phyloP scores from a whole-genome alignment of 2,329 filamentous ascomycete species.

The Hypomyces rosellus region DNA sequence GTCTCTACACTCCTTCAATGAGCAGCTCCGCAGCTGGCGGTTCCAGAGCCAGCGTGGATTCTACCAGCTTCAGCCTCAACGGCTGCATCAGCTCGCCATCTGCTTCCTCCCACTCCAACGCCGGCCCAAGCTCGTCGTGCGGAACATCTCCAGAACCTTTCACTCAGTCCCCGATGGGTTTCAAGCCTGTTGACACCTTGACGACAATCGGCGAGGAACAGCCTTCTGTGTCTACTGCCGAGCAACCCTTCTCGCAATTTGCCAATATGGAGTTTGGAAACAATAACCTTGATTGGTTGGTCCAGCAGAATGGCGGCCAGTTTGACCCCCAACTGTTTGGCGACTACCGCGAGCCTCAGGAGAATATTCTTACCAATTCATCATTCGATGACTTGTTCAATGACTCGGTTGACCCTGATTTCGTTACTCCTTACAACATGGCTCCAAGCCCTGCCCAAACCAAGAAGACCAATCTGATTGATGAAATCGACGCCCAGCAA shows the following conservation, averaged over 20 bases:
- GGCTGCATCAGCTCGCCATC: constrained; percentile 59
- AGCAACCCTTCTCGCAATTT: constrained; percentile 27
- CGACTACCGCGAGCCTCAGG: constrained; percentile 85
- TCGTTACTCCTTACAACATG: constrained; percentile 74
- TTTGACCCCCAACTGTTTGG: constrained; percentile 91
- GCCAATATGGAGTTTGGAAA: constrained; percentile 36
- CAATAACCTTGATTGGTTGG: constrained; percentile 64
- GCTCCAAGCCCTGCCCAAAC: constrained; percentile 36
- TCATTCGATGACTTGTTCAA: constrained; percentile 68
- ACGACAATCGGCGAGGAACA: constrained; percentile 63
- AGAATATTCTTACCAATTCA: constrained; percentile 63
- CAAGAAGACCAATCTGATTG: constrained; percentile 63
- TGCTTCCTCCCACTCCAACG: constrained; percentile 54
- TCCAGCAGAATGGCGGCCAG: constrained; percentile 73
- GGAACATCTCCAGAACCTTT: constrained; percentile 73
- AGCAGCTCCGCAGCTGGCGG: constrained; percentile 39
- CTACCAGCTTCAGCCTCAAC: constrained; percentile 38
- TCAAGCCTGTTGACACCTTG: constrained; percentile 56
- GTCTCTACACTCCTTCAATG: constrained; percentile 53
- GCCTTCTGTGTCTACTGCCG: constrained; percentile 32
- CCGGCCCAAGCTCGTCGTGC: constrained; percentile 58
- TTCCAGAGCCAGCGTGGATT: constrained; percentile 47
- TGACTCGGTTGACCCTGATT: constrained; percentile 77
- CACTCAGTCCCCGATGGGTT: constrained; percentile 62
- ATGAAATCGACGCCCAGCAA: constrained; percentile 70